These are phyloP conservation scores for Leccinum subtestaceum DNA, from an alignment of 768 basidiomycete species.

Conservation along the genomic window DNA sequence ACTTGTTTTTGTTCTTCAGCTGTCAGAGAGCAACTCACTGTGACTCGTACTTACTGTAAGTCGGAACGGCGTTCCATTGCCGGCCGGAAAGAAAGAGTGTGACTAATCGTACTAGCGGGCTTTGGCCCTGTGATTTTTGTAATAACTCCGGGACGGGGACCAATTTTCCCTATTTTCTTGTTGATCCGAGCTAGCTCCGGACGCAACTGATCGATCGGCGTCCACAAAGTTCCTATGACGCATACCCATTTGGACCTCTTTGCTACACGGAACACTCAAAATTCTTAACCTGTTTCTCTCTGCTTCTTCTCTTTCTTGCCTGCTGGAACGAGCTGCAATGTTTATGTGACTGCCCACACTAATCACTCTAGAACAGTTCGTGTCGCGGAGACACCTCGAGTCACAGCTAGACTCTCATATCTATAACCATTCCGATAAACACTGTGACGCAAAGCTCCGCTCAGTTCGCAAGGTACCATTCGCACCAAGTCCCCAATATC, in stretches of 20 bases:
- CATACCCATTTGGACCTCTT: background rate
- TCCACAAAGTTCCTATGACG: background rate
- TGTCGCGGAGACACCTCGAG: background rate
- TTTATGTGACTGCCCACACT: background rate
- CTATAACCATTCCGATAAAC: background rate
- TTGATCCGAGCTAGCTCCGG: background rate
- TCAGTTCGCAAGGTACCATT: background rate
- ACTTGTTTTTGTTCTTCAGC: no score
- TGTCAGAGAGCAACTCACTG: no score
- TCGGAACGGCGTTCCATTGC: no score
- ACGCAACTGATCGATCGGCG: background rate
- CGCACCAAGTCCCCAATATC: background rate
- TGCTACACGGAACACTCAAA: background rate
- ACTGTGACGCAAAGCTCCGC: background rate
- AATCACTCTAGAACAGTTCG: background rate
- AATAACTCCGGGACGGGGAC: background rate
- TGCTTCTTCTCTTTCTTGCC: background rate
- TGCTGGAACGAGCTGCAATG: background rate
- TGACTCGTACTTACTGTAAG: no score
- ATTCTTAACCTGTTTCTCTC: background rate
- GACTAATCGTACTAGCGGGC: no score
- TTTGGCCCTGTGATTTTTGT: background rate
- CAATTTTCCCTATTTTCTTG: no score
- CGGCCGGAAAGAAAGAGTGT: no score
- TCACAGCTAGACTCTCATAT: background rate